These are phyloP conservation scores for Atalantia buxifolia DNA, from an alignment of 345 rosid genomes.

Conservation along the genomic window DNA sequence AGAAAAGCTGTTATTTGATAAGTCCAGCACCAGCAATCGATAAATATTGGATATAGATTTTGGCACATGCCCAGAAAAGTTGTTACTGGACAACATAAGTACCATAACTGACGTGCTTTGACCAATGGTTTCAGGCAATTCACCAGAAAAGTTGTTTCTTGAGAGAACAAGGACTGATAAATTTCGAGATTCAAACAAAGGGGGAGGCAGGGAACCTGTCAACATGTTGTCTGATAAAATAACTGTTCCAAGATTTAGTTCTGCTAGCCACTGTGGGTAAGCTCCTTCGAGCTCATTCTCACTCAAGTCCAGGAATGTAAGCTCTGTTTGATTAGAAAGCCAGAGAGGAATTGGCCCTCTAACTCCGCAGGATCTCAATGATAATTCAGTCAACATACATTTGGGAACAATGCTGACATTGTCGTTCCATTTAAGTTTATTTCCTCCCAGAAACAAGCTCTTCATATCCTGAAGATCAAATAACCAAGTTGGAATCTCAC, in stretches of 20 bases:
- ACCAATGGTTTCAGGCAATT: constrained; percentile 13
- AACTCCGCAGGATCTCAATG: constrained; percentile 8
- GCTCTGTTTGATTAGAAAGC: constrained; percentile 20
- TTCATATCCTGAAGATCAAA: constrained; percentile 14
- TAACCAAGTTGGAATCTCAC: constrained; percentile 26
- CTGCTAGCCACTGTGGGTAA: constrained; percentile 20
- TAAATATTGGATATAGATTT: constrained; percentile 22
- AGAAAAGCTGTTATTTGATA: constrained; percentile 29
- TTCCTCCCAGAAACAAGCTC: constrained; percentile 13
- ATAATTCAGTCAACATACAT: constrained; percentile 5
- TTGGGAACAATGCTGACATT: constrained; percentile 5
- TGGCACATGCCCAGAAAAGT: constrained; percentile 32
- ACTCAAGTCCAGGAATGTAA: constrained; percentile 24
- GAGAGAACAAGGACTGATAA: constrained; percentile 14
- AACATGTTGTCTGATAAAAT: constrained; percentile 22
- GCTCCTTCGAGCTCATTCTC: constrained; percentile 21
- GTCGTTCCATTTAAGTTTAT: constrained; percentile 9
- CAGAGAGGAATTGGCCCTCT: constrained; percentile 8
- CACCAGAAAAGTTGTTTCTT: constrained; percentile 19
- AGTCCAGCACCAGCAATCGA: constrained; percentile 18
- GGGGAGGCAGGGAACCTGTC: constrained; percentile 24
- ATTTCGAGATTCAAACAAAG: constrained; percentile 18
- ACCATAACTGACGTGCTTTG: background rate
- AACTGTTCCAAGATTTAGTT: background rate
- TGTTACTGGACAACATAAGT: constrained; percentile 27